Base-by-base conservation (phyloP, 345 rosid genomes). In the Litchi chinensis region DNA sequence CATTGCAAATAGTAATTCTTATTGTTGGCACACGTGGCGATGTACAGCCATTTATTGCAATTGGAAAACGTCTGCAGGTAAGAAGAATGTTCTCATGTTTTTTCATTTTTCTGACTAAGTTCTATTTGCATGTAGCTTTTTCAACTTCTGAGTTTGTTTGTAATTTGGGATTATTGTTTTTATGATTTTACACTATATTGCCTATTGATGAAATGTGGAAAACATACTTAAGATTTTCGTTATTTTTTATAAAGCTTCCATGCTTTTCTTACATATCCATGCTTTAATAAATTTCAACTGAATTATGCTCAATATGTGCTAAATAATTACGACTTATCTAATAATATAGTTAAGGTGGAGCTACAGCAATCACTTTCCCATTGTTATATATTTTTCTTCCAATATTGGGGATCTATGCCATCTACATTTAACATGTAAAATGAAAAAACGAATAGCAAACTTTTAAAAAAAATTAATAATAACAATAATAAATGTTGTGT, bases 21-120 rank as follows among this genome's bases (percentile, higher is more conserved):
- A 90, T 86, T 78, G 97, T 91, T 65, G 97, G 97, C 15, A 93
- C 98, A 1, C 96, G 96, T 32, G 98, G 98, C 40, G 98, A 93
- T 85, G 98, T 93, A 83, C 98, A 93, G 78, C 96, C 98, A 73
- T 93, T 93, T 89, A 77, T 89, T 86, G 98, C 98, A 0, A 93
- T 93, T 68, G 98, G 92, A 28, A 93, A 92, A 86, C 85, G 90
- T 28, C 86, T 93, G 71, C 98, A 93, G 98, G 98, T 93, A 62
- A 32, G 65, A 60, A 64, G 18, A 32, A 48, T 79, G 22, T 71
- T 41, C 73, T 74, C 41, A 57, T 54, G 24, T 0, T 68, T 57
- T 24, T 52, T 3, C 15, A 8, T 67, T n/a, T 39, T 66, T 54
- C 72, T n/a, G 37, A 8, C 37, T 11, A n/a, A 26, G 65, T 37